phyloP scores from a whole-genome alignment of 176 grass and related monocot species.

The Zea luxurians region DNA sequence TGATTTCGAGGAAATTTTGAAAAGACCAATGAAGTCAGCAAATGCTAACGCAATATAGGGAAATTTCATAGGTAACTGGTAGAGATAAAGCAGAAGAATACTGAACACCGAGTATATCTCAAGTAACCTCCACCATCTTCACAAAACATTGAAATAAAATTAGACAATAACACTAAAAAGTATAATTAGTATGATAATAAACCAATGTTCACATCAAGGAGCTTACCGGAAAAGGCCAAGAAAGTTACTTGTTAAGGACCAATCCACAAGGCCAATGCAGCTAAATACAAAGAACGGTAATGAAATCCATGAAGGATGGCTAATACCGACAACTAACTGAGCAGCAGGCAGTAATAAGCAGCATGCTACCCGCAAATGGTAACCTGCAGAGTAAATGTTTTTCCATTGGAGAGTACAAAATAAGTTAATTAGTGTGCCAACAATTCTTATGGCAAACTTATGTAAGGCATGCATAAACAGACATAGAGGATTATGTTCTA shows the following conservation, averaged over 20 bases:
- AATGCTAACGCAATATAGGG: conserved; percentile 61
- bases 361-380: conserved; percentile 78
- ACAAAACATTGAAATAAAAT: conserved; percentile 31
- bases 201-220: conserved; percentile 29
- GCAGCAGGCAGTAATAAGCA: conserved; percentile 83
- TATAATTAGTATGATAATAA: conserved; percentile 22
- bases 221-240: conserved; percentile 95
- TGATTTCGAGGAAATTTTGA: conserved; percentile 77
- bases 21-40: conserved; percentile 89
- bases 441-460: conserved; percentile 28
- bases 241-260: conserved; percentile 98
- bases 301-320: conserved; percentile 92
- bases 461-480: conserved; percentile 15
- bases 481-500: conserved; percentile 5
- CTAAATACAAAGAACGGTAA: conserved; percentile 98
- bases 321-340: conserved; percentile 92
- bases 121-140: conserved; percentile 86
- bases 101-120: conserved; percentile 84
- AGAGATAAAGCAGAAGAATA: conserved; percentile 92
- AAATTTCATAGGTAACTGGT: conserved; percentile 79
- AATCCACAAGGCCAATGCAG: conserved; percentile 93
- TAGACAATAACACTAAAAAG: conserved; percentile 30
- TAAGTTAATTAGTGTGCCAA: conserved; percentile 21
- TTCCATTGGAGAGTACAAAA: conserved; percentile 34
- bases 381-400: conserved; percentile 59